These are phyloP conservation scores for Citrus glauca DNA, from an alignment of 345 rosid genomes.

Conservation along the genomic window DNA sequence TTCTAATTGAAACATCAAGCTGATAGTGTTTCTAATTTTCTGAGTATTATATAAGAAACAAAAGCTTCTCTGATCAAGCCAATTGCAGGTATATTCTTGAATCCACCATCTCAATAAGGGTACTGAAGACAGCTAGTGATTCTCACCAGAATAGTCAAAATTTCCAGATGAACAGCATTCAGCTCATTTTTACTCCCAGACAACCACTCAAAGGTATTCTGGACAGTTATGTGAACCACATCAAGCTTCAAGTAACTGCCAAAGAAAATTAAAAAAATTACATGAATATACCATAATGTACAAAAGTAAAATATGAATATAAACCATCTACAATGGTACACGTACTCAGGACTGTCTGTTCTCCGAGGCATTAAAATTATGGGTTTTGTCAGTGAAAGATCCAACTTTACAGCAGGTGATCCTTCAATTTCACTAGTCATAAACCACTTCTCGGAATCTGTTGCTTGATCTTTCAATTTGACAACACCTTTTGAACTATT, in stretches of 20 bases:
- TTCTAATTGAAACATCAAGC: not conserved
- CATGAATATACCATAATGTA: slow-evolving; percentile 2
- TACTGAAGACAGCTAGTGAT: slow-evolving; percentile 5
- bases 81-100: not conserved
- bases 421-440: slow-evolving; percentile 89
- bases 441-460: slow-evolving; percentile 89
- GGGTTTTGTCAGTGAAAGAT: slow-evolving; percentile 86
- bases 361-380: slow-evolving; percentile 93
- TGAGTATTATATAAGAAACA: not conserved
- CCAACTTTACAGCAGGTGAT: slow-evolving; percentile 88
- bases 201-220: slow-evolving; percentile 83
- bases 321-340: slow-evolving; percentile 20
- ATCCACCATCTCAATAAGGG: not conserved
- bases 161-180: slow-evolving; percentile 82
- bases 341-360: slow-evolving; percentile 92
- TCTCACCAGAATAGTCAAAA: slow-evolving; percentile 78
- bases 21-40: not conserved
- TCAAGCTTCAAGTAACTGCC: slow-evolving; percentile 93
- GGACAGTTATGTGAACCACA: slow-evolving; percentile 86
- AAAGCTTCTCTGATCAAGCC: not conserved
- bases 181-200: slow-evolving; percentile 68
- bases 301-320: not conserved
- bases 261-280: slow-evolving; percentile 20
- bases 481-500: slow-evolving; percentile 57
- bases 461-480: slow-evolving; percentile 76